Base-by-base conservation (phyloP, 2,329 filamentous ascomycete species). In the Pseudogymnoascus sp. region DNA sequence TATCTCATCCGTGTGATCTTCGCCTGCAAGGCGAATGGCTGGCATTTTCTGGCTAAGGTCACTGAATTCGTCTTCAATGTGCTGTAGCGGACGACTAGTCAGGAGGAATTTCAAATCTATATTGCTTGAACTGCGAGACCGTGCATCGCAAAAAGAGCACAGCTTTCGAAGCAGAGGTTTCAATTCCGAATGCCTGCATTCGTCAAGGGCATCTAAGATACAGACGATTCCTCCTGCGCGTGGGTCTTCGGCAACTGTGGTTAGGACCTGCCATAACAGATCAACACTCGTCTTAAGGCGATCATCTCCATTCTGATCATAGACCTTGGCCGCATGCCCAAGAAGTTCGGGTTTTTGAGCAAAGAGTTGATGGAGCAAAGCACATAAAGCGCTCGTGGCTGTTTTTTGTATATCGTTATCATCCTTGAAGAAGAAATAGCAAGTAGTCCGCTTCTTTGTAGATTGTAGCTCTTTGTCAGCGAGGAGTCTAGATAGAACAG, bases 341-440 rank as follows among this genome's bases (percentile, higher is more conserved):
- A 77, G 71, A 21, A 77, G 62, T 15, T 7, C 55, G 1, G 69
- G 71, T 5, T 70, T 70, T 4, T 72, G 64, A 2, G 62, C 65
- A 60, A 77, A 75, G 0, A 78, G 66, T 59, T 78, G 74, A 58
- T 78, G 75, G 3, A 79, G 67, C 7, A 78, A 4, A 1, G 75
- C 74, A 58, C 74, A 77, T n/a, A 78, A 68, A 0, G 74, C 75
- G 64, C 74, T 71, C 0, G 63, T 38, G 25, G 71, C 61, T 1
- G 66, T 76, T 35, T 75, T 71, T 51, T 78, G 75, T 39, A 73
- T 69, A 61, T 72, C 64, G 21, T 60, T 59, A 8, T 62, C 59
- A 35, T 75, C 73, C 62, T 77, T 77, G 66, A 79, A 79, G 62
- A 79, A 79, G 63, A 77, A 79, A 67, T 78, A 79, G 65, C 75